Evolutionary conservation across 768 basidiomycete species (phyloP).

Genomic region (Filobasidium floriforme): DNA sequence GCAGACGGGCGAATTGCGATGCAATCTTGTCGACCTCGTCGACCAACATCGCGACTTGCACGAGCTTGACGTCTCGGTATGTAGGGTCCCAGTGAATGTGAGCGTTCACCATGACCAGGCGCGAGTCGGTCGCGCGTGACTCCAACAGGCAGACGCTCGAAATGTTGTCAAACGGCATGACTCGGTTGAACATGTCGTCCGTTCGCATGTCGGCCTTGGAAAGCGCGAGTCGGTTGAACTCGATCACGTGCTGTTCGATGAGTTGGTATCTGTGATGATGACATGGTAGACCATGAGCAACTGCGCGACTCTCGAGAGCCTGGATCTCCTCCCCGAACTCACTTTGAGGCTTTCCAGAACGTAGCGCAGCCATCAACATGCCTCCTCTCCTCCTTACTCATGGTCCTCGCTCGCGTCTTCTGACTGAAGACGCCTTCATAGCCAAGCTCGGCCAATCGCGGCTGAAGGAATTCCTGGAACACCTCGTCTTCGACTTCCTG

Average conservation of each 20-base stretch:
- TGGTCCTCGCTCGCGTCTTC: slow-evolving; percentile 85
- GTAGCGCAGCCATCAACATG: slow-evolving; percentile 93
- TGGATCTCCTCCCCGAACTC: slow-evolving; percentile 41
- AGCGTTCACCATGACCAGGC: slow-evolving; percentile 78
- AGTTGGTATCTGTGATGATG: slow-evolving; percentile 65
- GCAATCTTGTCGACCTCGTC: slow-evolving; percentile 90
- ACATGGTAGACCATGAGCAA: not conserved
- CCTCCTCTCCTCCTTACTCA: slow-evolving; percentile 75
- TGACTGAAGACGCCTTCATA: slow-evolving; percentile 90
- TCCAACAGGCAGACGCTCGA: slow-evolving; percentile 81
- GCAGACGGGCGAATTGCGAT: slow-evolving; percentile 72
- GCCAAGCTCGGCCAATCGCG: slow-evolving; percentile 61
- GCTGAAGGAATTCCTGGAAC: slow-evolving; percentile 83
- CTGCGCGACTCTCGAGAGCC: not conserved
- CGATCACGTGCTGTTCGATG: slow-evolving; percentile 85
- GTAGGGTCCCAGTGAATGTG: slow-evolving; percentile 91
- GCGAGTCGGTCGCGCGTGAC: slow-evolving; percentile 73
- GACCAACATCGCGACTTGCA: slow-evolving; percentile 82
- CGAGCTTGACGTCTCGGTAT: slow-evolving; percentile 92
- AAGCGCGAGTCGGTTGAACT: slow-evolving; percentile 88
- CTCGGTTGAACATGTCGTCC: slow-evolving; percentile 99
- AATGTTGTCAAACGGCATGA: slow-evolving; percentile 88
- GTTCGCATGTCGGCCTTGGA: slow-evolving; percentile 71
- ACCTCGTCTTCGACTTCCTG: slow-evolving; percentile 82
- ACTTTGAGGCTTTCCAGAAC: slow-evolving; percentile 87